Conservation (phyloP, 2,329 filamentous ascomycete genomes). For the Niveomyces coronatus region DNA sequence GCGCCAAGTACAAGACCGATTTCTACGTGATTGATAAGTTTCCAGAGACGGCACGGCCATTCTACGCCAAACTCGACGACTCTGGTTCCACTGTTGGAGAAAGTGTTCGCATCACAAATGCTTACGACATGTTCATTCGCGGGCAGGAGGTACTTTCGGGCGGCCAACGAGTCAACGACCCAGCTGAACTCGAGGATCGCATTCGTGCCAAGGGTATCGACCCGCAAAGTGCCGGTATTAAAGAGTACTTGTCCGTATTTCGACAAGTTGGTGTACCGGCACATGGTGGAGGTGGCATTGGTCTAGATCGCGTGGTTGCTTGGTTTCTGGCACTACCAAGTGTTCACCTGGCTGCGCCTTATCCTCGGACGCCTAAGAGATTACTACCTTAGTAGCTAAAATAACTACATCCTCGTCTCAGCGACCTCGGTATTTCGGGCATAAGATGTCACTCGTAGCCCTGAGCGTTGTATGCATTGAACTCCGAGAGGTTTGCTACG, state of each 20-base stretch:
- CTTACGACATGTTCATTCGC: slow-evolving; percentile 78
- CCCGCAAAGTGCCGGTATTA: slow-evolving; percentile 62
- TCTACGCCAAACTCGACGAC: slow-evolving; percentile 84
- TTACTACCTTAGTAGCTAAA: too few species aligned
- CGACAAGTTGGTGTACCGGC: slow-evolving; percentile 73
- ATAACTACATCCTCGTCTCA: too few species aligned
- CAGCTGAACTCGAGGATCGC: slow-evolving; percentile 63
- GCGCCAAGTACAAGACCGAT: slow-evolving; percentile 84
- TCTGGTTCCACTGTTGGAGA: slow-evolving; percentile 51
- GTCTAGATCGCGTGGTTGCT: slow-evolving; percentile 74
- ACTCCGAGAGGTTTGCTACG: too few species aligned
- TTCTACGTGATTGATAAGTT: slow-evolving; percentile 98
- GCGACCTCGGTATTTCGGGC: too few species aligned
- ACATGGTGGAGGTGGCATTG: slow-evolving; percentile 82
- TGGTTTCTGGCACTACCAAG: slow-evolving; percentile 50
- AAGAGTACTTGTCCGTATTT: slow-evolving; percentile 84
- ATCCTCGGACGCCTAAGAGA: slow-evolving; percentile 52
- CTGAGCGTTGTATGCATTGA: too few species aligned
- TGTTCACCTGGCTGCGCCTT: slow-evolving; percentile 48
- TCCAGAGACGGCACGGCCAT: slow-evolving; percentile 76
- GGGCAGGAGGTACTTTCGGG: slow-evolving; percentile 90
- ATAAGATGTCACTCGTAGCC: too few species aligned
- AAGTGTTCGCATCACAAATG: slow-evolving; percentile 58
- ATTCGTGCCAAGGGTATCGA: slow-evolving; percentile 75
- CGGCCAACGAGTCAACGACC: slow-evolving; percentile 82